Evolutionary conservation across 176 grass and related monocot genomes (phyloP).

Genomic region (Chrysopogon serrulatus): DNA sequence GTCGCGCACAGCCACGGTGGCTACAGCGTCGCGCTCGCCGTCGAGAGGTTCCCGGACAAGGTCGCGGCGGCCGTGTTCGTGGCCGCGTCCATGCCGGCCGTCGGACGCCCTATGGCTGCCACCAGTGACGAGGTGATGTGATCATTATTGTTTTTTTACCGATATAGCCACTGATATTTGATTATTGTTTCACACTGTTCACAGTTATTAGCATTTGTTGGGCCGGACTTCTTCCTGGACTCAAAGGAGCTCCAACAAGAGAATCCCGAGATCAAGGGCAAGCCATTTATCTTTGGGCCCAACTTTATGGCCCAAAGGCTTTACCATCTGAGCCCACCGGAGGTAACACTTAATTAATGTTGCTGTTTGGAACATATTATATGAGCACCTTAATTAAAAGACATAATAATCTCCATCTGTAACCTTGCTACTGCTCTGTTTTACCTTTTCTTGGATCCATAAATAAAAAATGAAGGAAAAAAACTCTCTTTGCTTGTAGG

Average conservation of each 20-base stretch:
- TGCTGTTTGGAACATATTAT: neutral
- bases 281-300: slow-evolving; percentile 2
- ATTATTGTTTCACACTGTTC: neutral
- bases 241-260: slow-evolving; percentile 5
- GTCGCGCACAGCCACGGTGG: slow-evolving; percentile 46
- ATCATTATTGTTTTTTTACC: too few relatives aligned
- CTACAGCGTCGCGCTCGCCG: slow-evolving; percentile 13
- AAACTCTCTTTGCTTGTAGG: neutral
- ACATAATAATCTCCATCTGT: too few relatives aligned
- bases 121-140: slow-evolving; percentile 12
- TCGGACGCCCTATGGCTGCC: neutral
- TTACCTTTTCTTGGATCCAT: neutral
- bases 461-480: too few relatives aligned
- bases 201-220: slow-evolving; percentile 1
- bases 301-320: neutral
- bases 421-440: neutral
- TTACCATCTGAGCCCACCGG: slow-evolving; percentile 12
- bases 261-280: slow-evolving; percentile 8
- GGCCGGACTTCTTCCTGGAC: neutral
- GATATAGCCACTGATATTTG: too few relatives aligned
- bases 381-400: too few relatives aligned
- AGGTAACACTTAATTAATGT: neutral
- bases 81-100: slow-evolving; percentile 1
- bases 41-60: slow-evolving; percentile 16
- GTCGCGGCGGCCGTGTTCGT: slow-evolving; percentile 23